These are phyloP conservation scores for Phytophthora litchii DNA, from an alignment of 352 stramenopile genomes.

Conservation along the genomic window DNA sequence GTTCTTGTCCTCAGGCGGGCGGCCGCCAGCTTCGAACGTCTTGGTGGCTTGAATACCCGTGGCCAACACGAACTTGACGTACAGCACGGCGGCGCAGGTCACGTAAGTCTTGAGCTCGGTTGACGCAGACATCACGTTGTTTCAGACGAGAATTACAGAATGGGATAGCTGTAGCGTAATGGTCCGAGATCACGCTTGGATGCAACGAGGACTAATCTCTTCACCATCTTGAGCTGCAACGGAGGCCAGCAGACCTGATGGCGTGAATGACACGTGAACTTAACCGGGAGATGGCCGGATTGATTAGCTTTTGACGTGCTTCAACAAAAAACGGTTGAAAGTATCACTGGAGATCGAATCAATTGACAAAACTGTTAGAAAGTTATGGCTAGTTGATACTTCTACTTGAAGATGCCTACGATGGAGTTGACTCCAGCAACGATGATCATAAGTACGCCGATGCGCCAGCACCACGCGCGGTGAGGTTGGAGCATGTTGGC, in stretches of 20 bases:
- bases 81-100: slow-evolving; percentile 56
- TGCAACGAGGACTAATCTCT: not conserved
- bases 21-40: slow-evolving; percentile 50
- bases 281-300: slow-evolving; percentile 20
- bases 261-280: slow-evolving; percentile 33
- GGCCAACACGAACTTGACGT: slow-evolving; percentile 68
- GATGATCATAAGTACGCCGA: slow-evolving; percentile 48
- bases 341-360: no score
- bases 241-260: slow-evolving; percentile 21
- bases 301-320: not conserved
- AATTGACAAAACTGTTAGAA: not conserved
- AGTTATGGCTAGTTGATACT: not conserved
- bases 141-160: slow-evolving; percentile 16
- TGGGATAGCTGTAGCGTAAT: slow-evolving; percentile 6
- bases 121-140: slow-evolving; percentile 32
- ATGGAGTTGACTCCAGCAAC: slow-evolving; percentile 43
- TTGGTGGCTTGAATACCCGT: slow-evolving; percentile 54
- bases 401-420: slow-evolving; percentile 40
- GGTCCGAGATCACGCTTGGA: slow-evolving; percentile 5
- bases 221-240: slow-evolving; percentile 12
- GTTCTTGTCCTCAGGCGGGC: slow-evolving; percentile 55
- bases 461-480: slow-evolving; percentile 54
- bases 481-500: slow-evolving; percentile 58
- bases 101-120: slow-evolving; percentile 60
- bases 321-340: not conserved